Evolutionary conservation across 306 rosid species (phyloP), one percentile per base, ranked within the genome.

Genomic region (Rosa rugosa): DNA sequence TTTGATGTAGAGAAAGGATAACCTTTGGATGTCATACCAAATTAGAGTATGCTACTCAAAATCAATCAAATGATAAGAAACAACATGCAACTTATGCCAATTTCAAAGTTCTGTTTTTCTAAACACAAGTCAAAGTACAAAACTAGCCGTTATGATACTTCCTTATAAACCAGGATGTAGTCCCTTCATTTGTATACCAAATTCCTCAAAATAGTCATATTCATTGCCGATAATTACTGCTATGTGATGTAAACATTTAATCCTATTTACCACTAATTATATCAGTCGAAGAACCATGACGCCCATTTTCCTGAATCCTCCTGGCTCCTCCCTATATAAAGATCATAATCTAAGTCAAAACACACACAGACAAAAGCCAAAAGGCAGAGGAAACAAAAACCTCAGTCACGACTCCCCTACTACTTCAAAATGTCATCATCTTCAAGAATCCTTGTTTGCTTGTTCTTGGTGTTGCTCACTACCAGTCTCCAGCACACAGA

Each of bases 401-500:
- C 17, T 60, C 38, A 25, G 6, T 59, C 68, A 62, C 31, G 9
- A 57, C 5, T 27, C 41, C 68, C 18, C 20, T 23, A 23, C 36
- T 59, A 27, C 17, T 62, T 45, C 47, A 64, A n/a, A 73, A 80
- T 80, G 83, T 0, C 40, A 12, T 56, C 77, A 9, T 73, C 64
- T 65, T 53, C 78, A 65, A 65, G 60, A 64, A 40, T 41, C 74
- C 23, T 13, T n/a, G 46, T 73, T n/a, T 64, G 75, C 74, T 23
- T 80, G 68, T 50, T 73, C 54, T 11, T 64, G 60, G 23, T 73
- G 65, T 17, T 65, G 34, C 53, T 51, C 11, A 1, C 44, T 46
- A 4, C 72, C 34, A 11, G 50, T 46, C 51, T 45, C 7, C 68
- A 1, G 20, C 31, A 71, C 22, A 63, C 47, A 12, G 41, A 71